phyloP scores from a whole-genome alignment of 257 asterid genomes.

The Euphrasia confusa region DNA sequence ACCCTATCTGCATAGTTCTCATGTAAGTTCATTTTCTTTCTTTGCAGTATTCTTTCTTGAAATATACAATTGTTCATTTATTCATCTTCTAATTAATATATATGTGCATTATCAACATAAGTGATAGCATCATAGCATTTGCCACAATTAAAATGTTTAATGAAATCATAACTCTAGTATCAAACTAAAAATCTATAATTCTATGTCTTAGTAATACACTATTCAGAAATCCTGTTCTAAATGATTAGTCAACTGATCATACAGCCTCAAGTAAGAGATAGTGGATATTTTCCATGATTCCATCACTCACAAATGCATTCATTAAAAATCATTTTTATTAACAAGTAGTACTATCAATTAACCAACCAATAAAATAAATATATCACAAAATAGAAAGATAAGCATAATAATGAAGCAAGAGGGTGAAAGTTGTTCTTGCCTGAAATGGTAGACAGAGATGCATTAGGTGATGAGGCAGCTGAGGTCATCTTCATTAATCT shows the following conservation, averaged over 20 bases:
- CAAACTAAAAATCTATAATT: neutral
- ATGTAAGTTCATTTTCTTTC: no score
- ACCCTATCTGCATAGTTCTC: no score
- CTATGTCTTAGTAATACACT: neutral
- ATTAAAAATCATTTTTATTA: neutral
- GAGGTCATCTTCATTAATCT: constrained; percentile 19
- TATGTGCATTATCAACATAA: no score
- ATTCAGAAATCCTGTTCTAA: neutral
- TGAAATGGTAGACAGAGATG: constrained; percentile 27
- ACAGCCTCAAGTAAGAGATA: neutral
- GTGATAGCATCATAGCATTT: no score
- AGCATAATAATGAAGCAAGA: constrained; percentile 11
- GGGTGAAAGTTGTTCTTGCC: constrained; percentile 35
- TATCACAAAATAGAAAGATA: constrained; percentile 9
- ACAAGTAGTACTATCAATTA: neutral
- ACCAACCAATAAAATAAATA: neutral
- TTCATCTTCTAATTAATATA: no score
- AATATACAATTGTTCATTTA: no score
- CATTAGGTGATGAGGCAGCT: constrained; percentile 18
- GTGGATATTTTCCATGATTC: neutral
- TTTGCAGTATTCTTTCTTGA: no score
- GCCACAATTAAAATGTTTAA: neutral
- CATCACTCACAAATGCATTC: neutral
- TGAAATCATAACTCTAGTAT: neutral
- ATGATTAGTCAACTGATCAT: constrained; percentile 1